phyloP scores from a whole-genome alignment of 2,329 filamentous ascomycete species.

The Colletotrichum sp. region DNA sequence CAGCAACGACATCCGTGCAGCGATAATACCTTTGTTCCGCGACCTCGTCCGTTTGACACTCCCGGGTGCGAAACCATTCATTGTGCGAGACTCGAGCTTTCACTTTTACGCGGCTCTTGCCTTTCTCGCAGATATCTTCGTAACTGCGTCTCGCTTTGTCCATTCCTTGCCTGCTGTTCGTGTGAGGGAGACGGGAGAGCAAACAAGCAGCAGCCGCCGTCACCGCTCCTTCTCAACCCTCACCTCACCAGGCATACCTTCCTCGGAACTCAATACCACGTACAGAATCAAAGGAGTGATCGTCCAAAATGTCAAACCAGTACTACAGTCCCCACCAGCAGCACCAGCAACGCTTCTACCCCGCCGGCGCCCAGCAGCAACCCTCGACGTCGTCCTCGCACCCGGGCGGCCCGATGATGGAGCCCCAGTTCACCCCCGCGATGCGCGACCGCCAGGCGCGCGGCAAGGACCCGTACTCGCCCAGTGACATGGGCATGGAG shows the following conservation, averaged over 20 bases:
- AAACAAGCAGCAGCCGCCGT: neutral
- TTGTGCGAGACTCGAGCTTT: neutral
- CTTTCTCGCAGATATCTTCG: neutral
- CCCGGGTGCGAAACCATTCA: neutral
- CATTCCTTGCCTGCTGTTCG: neutral
- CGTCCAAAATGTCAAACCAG: neutral
- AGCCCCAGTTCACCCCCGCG: constrained; percentile 44
- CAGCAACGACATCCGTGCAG: neutral
- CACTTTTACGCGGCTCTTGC: neutral
- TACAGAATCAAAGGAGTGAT: neutral
- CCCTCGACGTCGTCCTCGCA: constrained; percentile 1
- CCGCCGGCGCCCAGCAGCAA: neutral
- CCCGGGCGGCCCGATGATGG: constrained; percentile 20
- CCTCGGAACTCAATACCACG: neutral
- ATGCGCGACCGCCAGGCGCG: constrained; percentile 65
- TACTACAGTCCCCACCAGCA: constrained; percentile 9
- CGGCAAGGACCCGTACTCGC: constrained; percentile 58
- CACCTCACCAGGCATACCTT: neutral
- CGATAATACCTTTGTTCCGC: neutral
- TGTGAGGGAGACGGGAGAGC: neutral
- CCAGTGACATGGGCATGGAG: constrained; percentile 28
- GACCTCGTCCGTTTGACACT: neutral
- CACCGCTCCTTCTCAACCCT: neutral
- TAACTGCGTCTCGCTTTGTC: neutral
- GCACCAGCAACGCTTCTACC: constrained; percentile 7